These are phyloP conservation scores for Ophiocordyceps camponoti-leonardi DNA, from an alignment of 2,329 filamentous ascomycete species.

Conservation along the genomic window DNA sequence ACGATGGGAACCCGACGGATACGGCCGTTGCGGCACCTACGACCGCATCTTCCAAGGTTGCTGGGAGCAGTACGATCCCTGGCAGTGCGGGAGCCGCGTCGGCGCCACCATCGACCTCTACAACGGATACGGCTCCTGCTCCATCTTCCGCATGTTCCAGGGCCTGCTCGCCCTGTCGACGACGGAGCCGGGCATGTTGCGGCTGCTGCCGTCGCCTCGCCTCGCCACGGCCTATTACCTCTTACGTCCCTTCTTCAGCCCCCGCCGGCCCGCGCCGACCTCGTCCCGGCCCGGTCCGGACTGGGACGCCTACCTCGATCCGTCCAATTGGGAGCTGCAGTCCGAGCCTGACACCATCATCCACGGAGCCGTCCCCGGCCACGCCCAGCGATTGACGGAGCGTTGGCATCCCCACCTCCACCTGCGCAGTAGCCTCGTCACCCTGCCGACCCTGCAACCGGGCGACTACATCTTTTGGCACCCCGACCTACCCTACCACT, in stretches of 20 bases:
- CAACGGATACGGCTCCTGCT: constrained; percentile 39
- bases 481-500: constrained; percentile 38
- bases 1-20: constrained; percentile 54
- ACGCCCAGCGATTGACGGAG: constrained; percentile 39
- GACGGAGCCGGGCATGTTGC: constrained; percentile 50
- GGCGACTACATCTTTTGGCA: constrained; percentile 44
- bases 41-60: constrained; percentile 32
- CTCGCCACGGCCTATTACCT: constrained; percentile 64
- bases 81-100: constrained; percentile 34
- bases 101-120: constrained; percentile 37
- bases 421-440: constrained; percentile 33
- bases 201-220: constrained; percentile 54
- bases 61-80: constrained; percentile 39
- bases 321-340: constrained; percentile 26
- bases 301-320: constrained; percentile 34
- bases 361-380: constrained; percentile 39
- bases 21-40: constrained; percentile 40
- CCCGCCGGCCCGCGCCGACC: constrained; percentile 23
- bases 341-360: constrained; percentile 35
- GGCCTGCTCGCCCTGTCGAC: constrained; percentile 36
- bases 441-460: constrained; percentile 34
- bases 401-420: constrained; percentile 39
- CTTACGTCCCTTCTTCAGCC: constrained; percentile 38
- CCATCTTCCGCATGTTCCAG: constrained; percentile 42
- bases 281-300: constrained; percentile 16